These are phyloP conservation scores for Fraxinus pennsylvanica DNA, from an alignment of 257 asterid species.

Conservation along the genomic window DNA sequence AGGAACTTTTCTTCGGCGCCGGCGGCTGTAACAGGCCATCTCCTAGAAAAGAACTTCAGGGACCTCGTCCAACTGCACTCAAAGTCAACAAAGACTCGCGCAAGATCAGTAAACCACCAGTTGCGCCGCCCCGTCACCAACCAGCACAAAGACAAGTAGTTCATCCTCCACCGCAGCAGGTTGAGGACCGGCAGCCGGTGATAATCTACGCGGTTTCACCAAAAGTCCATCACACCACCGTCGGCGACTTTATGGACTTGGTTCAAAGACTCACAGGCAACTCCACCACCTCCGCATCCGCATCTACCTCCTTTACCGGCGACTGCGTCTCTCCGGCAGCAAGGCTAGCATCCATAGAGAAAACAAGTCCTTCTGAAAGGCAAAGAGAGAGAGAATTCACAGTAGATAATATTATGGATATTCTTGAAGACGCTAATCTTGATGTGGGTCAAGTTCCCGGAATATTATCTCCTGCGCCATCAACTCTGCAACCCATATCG, in stretches of 20 bases:
- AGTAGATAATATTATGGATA: conserved; percentile 32
- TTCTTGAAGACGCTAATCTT: conserved; percentile 42
- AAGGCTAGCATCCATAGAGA: conserved; percentile 72
- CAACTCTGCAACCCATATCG: conserved; percentile 56
- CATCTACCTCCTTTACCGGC: conserved; percentile 22
- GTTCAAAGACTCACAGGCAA: conserved; percentile 93
- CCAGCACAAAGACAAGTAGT: conserved; percentile 19
- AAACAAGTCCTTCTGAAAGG: conserved; percentile 44
- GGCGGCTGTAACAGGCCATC: conserved; percentile 51
- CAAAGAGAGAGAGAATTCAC: conserved; percentile 34
- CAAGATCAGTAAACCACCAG: conserved; percentile 88
- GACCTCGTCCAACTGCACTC: conserved; percentile 90
- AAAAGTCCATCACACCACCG: conserved; percentile 80
- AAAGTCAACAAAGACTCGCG: conserved; percentile 84
- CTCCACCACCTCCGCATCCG: conserved; percentile 35
- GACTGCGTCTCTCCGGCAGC: conserved; percentile 80
- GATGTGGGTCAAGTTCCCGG: conserved; percentile 66
- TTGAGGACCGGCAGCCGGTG: conserved; percentile 65
- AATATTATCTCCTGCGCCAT: conserved; percentile 84
- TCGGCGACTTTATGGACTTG: conserved; percentile 72
- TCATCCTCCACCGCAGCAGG: conserved; percentile 18
- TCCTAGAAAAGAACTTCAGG: conserved; percentile 69
- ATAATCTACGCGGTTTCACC: conserved; percentile 91
- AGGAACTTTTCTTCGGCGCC: conserved; percentile 47
- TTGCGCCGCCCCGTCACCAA: conserved; percentile 49